A percentile compares a stretch with the other conserved stretches of the same genome.
These are phyloP conservation scores for Coccomyxa sp. DNA, from an alignment of 139 green algal species.

Conservation along the genomic window DNA sequence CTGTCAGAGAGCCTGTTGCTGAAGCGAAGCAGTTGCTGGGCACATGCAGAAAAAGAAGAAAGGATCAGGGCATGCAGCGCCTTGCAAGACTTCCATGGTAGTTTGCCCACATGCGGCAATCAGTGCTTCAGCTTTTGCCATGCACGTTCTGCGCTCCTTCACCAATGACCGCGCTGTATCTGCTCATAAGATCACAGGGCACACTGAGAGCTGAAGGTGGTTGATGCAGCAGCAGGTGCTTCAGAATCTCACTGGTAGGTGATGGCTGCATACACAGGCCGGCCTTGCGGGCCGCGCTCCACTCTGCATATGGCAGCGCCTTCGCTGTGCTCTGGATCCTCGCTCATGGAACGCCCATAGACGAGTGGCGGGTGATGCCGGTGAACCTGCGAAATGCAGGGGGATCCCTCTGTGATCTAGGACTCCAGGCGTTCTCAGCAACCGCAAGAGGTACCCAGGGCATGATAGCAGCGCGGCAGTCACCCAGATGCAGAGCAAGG, in stretches of 20 bases:
- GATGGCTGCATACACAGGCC: conserved; percentile 42
- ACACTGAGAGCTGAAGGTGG: neutral
- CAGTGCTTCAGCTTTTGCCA: too few relatives aligned
- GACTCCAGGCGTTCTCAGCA: neutral
- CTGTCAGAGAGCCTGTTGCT: neutral
- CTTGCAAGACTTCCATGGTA: too few relatives aligned
- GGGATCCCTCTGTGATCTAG: neutral
- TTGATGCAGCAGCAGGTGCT: too few relatives aligned
- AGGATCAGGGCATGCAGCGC: neutral
- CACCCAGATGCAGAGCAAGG: neutral
- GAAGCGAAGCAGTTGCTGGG: neutral
- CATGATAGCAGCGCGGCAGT: neutral
- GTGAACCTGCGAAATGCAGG: conserved; percentile 49
- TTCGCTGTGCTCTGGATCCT: conserved; percentile 44
- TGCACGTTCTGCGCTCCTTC: too few relatives aligned
- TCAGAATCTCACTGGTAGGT: conserved; percentile 59
- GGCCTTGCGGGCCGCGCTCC: conserved; percentile 21
- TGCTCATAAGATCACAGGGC: too few relatives aligned
- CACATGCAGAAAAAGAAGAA: neutral
- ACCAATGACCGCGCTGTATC: too few relatives aligned
- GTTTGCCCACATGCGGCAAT: too few relatives aligned
- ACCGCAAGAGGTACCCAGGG: neutral
- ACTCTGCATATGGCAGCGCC: conserved; percentile 56
- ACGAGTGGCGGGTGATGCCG: conserved; percentile 65
- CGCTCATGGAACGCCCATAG: conserved; percentile 61